These are phyloP conservation scores for Tubosaeta sp. DNA, from an alignment of 768 basidiomycete genomes.

Conservation along the genomic window DNA sequence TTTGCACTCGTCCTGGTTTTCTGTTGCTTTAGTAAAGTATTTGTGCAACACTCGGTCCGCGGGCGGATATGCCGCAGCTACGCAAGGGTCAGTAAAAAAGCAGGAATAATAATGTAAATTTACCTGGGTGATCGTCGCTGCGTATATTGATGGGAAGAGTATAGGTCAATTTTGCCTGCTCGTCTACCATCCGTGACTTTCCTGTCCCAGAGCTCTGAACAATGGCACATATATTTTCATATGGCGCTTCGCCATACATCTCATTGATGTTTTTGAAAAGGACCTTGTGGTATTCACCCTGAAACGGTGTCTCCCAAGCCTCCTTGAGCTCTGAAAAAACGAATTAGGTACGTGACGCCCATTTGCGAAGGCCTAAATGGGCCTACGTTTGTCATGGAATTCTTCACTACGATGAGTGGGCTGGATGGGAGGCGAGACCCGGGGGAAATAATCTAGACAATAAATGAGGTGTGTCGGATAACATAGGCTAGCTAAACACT, in stretches of 20 bases:
- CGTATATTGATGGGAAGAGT: constrained; percentile 6
- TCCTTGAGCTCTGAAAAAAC: background rate
- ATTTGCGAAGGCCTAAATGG: background rate
- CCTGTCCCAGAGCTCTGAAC: constrained; percentile 4
- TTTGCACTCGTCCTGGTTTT: background rate
- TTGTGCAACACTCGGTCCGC: background rate
- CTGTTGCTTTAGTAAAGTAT: background rate
- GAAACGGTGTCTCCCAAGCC: background rate
- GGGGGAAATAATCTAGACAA: background rate
- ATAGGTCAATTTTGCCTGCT: constrained; percentile 4
- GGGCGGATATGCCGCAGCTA: background rate
- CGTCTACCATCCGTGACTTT: constrained; percentile 8
- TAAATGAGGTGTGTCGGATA: background rate
- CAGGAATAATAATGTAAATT: background rate
- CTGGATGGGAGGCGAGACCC: background rate
- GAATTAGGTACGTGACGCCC: background rate
- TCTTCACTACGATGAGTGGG: too few relatives aligned
- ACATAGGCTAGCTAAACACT: background rate
- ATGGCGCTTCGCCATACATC: background rate
- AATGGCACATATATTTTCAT: background rate
- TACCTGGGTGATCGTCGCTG: background rate
- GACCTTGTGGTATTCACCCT: background rate
- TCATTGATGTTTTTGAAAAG: background rate
- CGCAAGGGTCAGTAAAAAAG: background rate
- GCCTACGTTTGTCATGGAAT: background rate